These are phyloP conservation scores for Platanthera zijinensis DNA, from an alignment of 106 monocot genomes.

Conservation along the genomic window DNA sequence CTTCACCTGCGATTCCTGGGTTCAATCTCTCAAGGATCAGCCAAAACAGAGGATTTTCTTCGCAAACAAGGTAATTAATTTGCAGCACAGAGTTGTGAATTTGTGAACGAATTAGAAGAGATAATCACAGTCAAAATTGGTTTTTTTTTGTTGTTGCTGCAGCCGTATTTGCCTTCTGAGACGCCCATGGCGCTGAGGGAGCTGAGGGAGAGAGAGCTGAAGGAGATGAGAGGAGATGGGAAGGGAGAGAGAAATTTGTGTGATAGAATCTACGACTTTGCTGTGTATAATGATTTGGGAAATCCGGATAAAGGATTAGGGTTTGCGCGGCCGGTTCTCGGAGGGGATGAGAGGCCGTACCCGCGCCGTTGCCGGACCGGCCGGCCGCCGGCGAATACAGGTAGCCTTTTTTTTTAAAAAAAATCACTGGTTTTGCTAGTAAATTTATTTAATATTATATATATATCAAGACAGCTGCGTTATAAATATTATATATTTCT, in stretches of 20 bases:
- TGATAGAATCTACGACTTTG: conserved; percentile 68
- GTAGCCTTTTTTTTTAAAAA: conserved; percentile 11
- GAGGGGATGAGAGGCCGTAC: conserved; percentile 51
- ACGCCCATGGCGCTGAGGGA: conserved; percentile 68
- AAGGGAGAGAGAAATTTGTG: conserved; percentile 44
- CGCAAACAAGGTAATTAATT: conserved; percentile 43
- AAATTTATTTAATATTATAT: not conserved
- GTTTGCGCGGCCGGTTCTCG: conserved; percentile 35
- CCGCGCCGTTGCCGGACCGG: conserved; percentile 66
- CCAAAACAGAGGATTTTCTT: conserved; percentile 72
- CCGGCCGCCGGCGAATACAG: conserved; percentile 29
- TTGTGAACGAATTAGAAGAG: not conserved
- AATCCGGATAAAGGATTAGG: conserved; percentile 54
- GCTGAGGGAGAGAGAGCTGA: conserved; percentile 61
- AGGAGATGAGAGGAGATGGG: conserved; percentile 60
- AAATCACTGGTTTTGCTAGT: not conserved
- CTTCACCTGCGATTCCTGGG: conserved; percentile 92
- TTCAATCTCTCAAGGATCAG: conserved; percentile 44
- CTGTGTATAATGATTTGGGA: conserved; percentile 60
- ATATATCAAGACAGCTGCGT: not conserved
- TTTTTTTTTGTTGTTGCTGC: not conserved
- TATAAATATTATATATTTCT: not conserved
- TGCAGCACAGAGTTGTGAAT: not conserved
- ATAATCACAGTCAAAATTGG: not conserved
- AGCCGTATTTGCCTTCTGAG: conserved; percentile 82